phyloP scores from a whole-genome alignment of 805 yeast species.

The Brettanomyces custersianus region DNA sequence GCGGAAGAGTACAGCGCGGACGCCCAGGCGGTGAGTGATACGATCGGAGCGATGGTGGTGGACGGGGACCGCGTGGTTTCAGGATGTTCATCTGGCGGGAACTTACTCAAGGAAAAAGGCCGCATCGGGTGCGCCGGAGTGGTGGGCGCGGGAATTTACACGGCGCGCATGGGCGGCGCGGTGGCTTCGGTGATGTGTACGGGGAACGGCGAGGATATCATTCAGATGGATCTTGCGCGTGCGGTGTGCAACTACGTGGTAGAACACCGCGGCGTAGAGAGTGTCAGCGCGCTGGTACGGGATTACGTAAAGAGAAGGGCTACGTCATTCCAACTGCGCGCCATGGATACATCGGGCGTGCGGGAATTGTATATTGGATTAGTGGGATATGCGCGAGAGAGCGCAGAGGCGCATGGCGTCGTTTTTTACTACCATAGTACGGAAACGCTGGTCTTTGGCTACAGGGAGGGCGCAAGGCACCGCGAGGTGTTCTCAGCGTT shows the following conservation, averaged over 20 bases:
- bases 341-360: slow-evolving; percentile 8
- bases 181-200: slow-evolving; percentile 29
- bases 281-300: slow-evolving; percentile 8
- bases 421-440: slow-evolving; percentile 21
- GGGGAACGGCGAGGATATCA: slow-evolving; percentile 51
- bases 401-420: slow-evolving; percentile 1
- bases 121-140: slow-evolving; percentile 48
- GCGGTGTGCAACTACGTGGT: slow-evolving; percentile 15
- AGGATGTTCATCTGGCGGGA: slow-evolving; percentile 47
- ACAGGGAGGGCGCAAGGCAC: too few relatives aligned
- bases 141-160: slow-evolving; percentile 34
- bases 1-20: slow-evolving; percentile 6
- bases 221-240: slow-evolving; percentile 33
- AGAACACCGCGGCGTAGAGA: slow-evolving; percentile 1
- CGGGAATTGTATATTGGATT: slow-evolving; percentile 18
- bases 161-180: slow-evolving; percentile 10
- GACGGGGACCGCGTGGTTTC: slow-evolving; percentile 8
- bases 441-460: slow-evolving; percentile 16
- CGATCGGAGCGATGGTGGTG: slow-evolving; percentile 33
- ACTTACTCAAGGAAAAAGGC: slow-evolving; percentile 38
- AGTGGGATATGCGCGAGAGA: slow-evolving; percentile 14
- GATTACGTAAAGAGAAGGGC: slow-evolving; percentile 9
- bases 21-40: slow-evolving; percentile 24
- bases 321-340: slow-evolving; percentile 11
- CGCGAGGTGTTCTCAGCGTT: too few relatives aligned